phyloP scores from a whole-genome alignment of 257 asterid species.

The Anisodus tanguticus region DNA sequence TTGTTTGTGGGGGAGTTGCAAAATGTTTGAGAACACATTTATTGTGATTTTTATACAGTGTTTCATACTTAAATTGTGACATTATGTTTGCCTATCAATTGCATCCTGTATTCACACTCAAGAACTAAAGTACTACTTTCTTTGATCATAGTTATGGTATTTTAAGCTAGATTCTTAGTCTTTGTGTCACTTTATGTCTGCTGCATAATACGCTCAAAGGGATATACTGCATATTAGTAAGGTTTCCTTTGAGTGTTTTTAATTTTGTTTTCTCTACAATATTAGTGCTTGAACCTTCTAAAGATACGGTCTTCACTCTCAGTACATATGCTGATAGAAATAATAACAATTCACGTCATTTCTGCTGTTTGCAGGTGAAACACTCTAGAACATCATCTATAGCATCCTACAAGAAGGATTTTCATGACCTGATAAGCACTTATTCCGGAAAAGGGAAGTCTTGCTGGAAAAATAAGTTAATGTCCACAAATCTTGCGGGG shows the following conservation, averaged over 20 bases:
- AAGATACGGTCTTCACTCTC: neutral
- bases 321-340: neutral
- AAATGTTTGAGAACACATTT: neutral
- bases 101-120: neutral
- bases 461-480: slow-evolving; percentile 31
- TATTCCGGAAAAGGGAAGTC: slow-evolving; percentile 48
- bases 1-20: neutral
- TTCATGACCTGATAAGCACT: slow-evolving; percentile 51
- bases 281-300: neutral
- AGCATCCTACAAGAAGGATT: slow-evolving; percentile 64
- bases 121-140: neutral
- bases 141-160: neutral
- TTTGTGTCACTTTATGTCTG: neutral
- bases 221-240: neutral
- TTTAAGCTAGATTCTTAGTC: neutral
- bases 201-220: neutral
- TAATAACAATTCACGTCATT: neutral
- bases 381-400: slow-evolving; percentile 67
- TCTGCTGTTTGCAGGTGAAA: slow-evolving; percentile 57
- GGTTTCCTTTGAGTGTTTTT: neutral
- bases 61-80: neutral
- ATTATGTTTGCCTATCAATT: neutral
- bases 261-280: neutral
- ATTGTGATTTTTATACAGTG: neutral
- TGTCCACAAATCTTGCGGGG: slow-evolving; percentile 39